Base-by-base conservation (phyloP, 106 monocot genomes). In the Amphibolis antarctica region DNA sequence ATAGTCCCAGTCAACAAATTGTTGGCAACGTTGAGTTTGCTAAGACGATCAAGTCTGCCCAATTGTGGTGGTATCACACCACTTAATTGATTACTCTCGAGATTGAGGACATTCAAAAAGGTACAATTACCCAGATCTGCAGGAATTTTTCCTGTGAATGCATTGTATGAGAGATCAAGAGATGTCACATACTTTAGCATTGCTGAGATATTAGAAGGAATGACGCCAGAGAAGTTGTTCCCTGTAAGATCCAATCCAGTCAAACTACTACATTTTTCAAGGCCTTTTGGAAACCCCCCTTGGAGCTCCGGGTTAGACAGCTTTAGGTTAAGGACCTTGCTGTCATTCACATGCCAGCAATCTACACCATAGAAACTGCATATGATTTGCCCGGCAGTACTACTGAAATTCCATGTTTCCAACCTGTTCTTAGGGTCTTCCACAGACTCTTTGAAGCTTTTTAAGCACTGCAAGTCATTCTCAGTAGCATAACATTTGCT, bases 291-390 rank as follows among this genome's bases (percentile, higher is more conserved):
- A 51, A 94, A 94, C 12, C 54, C 11, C 10, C 94, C 94, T 52
- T 66, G 44, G 66, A 94, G 81, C 28, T 77, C 86, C 83, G 86
- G 79, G 77, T 75, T 79, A 13, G 81, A 73, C 18, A 94, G 86
- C 1, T 25, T 76, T 10, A 89, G 63, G 44, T 78, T 82, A 36
- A 94, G 79, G 22, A 94, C 80, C 65, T 51, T 83, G 45, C 79
- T 94, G 66, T 94, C 94, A 67, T 77, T 74, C 28, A 75, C 81
- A 66, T 94, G 83, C 94, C 94, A 94, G 69, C 94, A 94, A 0
- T 94, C 94, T 1, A 94, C 94, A 9, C 89, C 94, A 71, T 9
- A 63, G 44, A 86, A 94, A 25, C 58, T 76, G 73, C 94, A 94
- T 22, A 89, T 86, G 28, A 53, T 80, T 13, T 86, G 86, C 55